Evolutionary conservation across 352 stramenopile species (phyloP), one percentile per base, ranked within the genome.

Genomic region (Phytophthora pini): DNA sequence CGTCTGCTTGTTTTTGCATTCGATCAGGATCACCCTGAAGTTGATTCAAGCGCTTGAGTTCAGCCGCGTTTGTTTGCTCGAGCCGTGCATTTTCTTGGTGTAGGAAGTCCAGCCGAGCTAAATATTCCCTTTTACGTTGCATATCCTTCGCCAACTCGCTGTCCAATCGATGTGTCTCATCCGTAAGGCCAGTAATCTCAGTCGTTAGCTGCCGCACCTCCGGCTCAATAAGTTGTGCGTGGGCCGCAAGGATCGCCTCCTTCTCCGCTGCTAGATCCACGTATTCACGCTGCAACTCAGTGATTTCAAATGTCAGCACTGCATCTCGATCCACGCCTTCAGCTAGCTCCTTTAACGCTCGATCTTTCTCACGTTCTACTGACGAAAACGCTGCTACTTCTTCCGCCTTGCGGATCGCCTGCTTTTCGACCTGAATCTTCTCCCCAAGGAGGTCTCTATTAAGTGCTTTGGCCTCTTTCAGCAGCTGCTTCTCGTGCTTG

Each of bases 381-480:
- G 76, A 84, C 24, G 81, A 76, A 56, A 90, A 87, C 17, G 81
- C 78, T 17, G 86, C 80, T 27, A 94, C 76, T 50, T 95, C 83
- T 63, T 95, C 86, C 4, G 85, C 77, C 48, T 93, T 94, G 27
- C 84, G 87, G 50, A 95, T 95, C 47, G 80, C 79, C 68, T 95
- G 84, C 76, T 96, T 94, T 65, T 95, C 88, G 22, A 92, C 79
- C 24, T 79, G 73, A 75, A 97, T 97, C 67, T 95, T 94, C 63
- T 96, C 82, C 10, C 68, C 81, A 20, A 97, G 69, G 15, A 97
- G 72, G 32, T 95, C 88, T 59, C 78, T 85, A 67, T 95, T 95
- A 38, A 96, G 83, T 40, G 82, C 62, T 63, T 97, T 96, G 32
- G 87, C 84, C 32, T 93, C 77, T 63, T 88, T 88, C 11, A 95